A percentile compares a stretch with the other conserved stretches of the same genome.
These are phyloP conservation scores for Sclerotinia minor DNA, from an alignment of 2,329 filamentous ascomycete genomes.

Conservation along the genomic window DNA sequence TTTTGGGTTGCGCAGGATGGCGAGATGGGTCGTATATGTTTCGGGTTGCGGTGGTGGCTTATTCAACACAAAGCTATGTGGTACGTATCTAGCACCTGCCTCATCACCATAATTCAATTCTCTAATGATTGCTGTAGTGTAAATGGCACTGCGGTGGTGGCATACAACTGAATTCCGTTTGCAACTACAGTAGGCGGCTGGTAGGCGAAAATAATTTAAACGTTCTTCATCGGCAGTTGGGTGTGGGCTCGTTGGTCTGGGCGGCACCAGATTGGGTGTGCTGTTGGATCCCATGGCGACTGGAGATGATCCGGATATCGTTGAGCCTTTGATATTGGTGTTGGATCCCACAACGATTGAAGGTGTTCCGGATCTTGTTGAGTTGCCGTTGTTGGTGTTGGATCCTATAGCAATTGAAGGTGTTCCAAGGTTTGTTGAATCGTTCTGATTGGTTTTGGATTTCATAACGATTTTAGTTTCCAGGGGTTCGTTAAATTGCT, in stretches of 20 bases:
- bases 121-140: not conserved
- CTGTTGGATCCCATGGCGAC: too few species aligned
- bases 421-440: too few species aligned
- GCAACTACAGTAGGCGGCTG: not conserved
- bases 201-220: not conserved
- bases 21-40: not conserved
- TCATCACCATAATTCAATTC: not conserved
- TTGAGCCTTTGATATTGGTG: too few species aligned
- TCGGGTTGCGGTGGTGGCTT: not conserved
- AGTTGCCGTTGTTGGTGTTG: too few species aligned
- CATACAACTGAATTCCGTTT: not conserved
- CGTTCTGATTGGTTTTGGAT: too few species aligned
- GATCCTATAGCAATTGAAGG: too few species aligned
- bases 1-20: conserved; percentile 1
- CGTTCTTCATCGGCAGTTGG: not conserved
- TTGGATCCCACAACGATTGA: too few species aligned
- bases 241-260: not conserved
- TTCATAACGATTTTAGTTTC: too few species aligned
- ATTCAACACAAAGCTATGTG: not conserved
- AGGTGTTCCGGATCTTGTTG: too few species aligned
- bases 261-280: not conserved
- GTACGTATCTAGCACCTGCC: not conserved
- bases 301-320: too few species aligned
- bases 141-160: not conserved
- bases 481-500: too few species aligned